phyloP scores from a whole-genome alignment of 345 rosid genomes.

The Arabis alpina region DNA sequence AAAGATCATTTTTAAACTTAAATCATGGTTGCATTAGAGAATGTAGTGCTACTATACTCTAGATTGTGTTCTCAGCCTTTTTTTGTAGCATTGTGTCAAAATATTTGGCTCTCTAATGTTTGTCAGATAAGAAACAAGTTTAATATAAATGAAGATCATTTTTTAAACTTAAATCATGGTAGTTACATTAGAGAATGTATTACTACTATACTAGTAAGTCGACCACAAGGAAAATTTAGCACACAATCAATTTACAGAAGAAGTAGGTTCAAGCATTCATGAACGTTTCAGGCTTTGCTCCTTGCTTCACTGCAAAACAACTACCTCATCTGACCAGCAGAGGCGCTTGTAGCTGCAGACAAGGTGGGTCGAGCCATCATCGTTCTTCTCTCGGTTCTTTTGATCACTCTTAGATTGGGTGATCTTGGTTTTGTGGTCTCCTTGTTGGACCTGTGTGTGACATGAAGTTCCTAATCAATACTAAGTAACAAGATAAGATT shows the following conservation, averaged over 20 bases:
- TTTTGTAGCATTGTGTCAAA: neutral
- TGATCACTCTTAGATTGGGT: conserved; percentile 55
- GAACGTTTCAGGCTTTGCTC: conserved; percentile 51
- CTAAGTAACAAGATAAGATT: neutral
- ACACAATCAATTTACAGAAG: conserved; percentile 26
- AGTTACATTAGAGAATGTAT: conserved; percentile 9
- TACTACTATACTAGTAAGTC: conserved; percentile 13
- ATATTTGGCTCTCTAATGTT: conserved; percentile 11
- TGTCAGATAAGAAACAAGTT: conserved; percentile 23
- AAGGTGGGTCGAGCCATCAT: conserved; percentile 38
- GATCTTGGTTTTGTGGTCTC: conserved; percentile 78
- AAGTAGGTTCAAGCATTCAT: conserved; percentile 75
- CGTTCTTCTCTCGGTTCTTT: conserved; percentile 42
- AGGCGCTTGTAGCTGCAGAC: conserved; percentile 38
- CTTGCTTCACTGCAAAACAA: conserved; percentile 29
- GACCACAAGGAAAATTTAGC: conserved; percentile 8
- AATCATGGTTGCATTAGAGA: conserved; percentile 21
- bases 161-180: conserved; percentile 24
- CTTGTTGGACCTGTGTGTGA: conserved; percentile 59
- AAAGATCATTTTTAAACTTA: neutral
- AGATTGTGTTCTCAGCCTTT: neutral
- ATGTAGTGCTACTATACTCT: conserved; percentile 9
- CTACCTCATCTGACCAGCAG: conserved; percentile 45
- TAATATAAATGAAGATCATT: neutral
- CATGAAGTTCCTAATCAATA: neutral